Conservation (phyloP, 2,329 filamentous ascomycete species). For the Alternaria conjuncta region DNA sequence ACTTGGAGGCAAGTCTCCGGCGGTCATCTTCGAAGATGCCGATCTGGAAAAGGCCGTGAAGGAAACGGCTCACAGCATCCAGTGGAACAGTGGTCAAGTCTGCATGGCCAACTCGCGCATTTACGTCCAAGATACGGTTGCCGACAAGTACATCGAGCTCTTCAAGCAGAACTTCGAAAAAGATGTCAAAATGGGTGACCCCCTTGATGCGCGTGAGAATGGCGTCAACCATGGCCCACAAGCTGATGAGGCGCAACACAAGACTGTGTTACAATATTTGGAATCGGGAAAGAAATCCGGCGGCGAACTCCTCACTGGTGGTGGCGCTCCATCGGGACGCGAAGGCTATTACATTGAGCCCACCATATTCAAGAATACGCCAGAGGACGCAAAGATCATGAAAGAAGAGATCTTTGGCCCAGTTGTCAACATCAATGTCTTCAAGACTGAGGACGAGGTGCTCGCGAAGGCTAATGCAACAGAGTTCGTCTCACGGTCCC, state of each 20-base stretch:
- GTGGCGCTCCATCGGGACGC: constrained; percentile 34
- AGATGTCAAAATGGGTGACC: constrained; percentile 56
- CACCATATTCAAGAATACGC: constrained; percentile 81
- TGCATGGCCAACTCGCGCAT: constrained; percentile 67
- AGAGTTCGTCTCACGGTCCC: constrained; percentile 52
- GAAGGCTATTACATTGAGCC: constrained; percentile 65
- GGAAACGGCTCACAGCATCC: constrained; percentile 56
- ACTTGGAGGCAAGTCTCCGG: constrained; percentile 86
- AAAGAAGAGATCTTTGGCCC: constrained; percentile 85
- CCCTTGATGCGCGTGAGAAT: constrained; percentile 70
- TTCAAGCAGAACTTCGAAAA: constrained; percentile 46
- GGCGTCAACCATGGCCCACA: constrained; percentile 70
- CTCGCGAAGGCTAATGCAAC: constrained; percentile 82
- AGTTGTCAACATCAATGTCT: constrained; percentile 79
- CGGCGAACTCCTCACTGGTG: constrained; percentile 40
- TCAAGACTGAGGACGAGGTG: constrained; percentile 77
- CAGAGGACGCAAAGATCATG: constrained; percentile 79
- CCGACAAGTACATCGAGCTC: constrained; percentile 53
- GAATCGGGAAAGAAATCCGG: constrained; percentile 72
- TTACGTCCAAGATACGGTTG: constrained; percentile 62
- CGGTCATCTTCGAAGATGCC: constrained; percentile 79
- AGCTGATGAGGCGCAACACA: constrained; percentile 59
- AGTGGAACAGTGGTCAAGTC: constrained; percentile 63
- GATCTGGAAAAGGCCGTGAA: constrained; percentile 76
- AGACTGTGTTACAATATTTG: constrained; percentile 55